Evolutionary conservation across 2,329 filamentous ascomycete genomes (phyloP).

Genomic region (Lachnellula subtilissima): DNA sequence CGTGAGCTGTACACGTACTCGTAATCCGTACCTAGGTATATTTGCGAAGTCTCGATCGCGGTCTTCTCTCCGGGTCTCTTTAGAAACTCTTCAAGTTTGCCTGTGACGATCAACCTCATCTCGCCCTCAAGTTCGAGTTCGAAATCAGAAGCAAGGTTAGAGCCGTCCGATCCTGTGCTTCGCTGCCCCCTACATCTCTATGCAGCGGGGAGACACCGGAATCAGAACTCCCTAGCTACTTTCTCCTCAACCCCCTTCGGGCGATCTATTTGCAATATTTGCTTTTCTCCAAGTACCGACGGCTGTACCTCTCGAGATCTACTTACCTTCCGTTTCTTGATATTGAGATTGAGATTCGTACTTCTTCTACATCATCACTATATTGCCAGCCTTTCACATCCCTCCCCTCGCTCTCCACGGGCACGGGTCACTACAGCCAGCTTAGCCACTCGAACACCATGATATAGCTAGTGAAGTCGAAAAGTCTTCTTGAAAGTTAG

Average conservation of each 20-base stretch:
- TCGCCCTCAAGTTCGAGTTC: too few relatives aligned
- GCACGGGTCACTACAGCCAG: background rate
- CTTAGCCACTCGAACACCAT: background rate
- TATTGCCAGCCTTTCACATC: background rate
- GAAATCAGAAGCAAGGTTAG: background rate
- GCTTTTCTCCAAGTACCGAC: background rate
- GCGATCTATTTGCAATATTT: background rate
- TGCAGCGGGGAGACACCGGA: slow-evolving; percentile 9
- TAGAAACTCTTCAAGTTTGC: background rate
- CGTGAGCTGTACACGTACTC: background rate
- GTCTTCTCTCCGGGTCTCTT: too few relatives aligned
- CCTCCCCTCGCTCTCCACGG: background rate
- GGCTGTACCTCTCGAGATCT: background rate
- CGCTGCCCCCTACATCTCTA: slow-evolving; percentile 1
- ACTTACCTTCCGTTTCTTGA: background rate
- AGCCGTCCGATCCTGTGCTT: background rate
- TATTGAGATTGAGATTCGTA: background rate
- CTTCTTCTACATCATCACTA: background rate
- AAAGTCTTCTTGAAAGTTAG: background rate
- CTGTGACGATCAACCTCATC: background rate
- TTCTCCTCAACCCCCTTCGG: background rate
- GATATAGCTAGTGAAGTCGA: background rate
- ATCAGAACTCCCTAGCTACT: slow-evolving; percentile 1
- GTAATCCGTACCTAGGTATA: background rate
- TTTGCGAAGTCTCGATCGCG: too few relatives aligned